Evolutionary conservation across 2,329 filamentous ascomycete species (phyloP).

Genomic region (Talaromyces piceae): DNA sequence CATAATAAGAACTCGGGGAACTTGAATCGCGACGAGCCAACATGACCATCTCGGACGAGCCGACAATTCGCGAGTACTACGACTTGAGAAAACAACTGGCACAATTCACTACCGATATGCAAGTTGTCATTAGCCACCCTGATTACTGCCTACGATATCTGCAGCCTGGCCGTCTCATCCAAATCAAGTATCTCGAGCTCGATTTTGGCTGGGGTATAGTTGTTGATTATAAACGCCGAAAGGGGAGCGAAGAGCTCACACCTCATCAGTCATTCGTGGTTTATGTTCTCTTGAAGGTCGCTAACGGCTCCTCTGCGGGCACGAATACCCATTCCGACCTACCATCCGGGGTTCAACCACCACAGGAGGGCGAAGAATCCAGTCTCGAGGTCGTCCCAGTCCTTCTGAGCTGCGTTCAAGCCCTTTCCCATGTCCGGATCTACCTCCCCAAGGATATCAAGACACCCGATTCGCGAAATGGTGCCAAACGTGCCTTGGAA

Average conservation of each 20-base stretch:
- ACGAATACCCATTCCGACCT: constrained; percentile 58
- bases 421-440: constrained; percentile 74
- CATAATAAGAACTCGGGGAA: constrained; percentile 56
- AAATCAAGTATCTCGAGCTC: constrained; percentile 68
- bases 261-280: constrained; percentile 74
- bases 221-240: constrained; percentile 62
- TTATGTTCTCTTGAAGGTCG: constrained; percentile 67
- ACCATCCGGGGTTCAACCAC: constrained; percentile 54
- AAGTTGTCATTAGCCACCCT: constrained; percentile 83
- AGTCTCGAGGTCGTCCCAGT: constrained; percentile 81
- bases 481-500: constrained; percentile 58
- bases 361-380: constrained; percentile 54
- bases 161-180: constrained; percentile 78
- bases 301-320: constrained; percentile 44
- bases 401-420: constrained; percentile 74
- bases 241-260: constrained; percentile 57
- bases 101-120: constrained; percentile 79
- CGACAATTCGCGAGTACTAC: constrained; percentile 88
- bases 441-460: constrained; percentile 74
- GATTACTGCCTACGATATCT: constrained; percentile 78
- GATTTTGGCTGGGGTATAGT: constrained; percentile 96
- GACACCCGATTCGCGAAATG: constrained; percentile 59
- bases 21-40: constrained; percentile 67
- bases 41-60: constrained; percentile 76
- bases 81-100: constrained; percentile 78